Evolutionary conservation across 805 yeast genomes (phyloP).

Genomic region (Kodamaea hsintzibuensis): DNA sequence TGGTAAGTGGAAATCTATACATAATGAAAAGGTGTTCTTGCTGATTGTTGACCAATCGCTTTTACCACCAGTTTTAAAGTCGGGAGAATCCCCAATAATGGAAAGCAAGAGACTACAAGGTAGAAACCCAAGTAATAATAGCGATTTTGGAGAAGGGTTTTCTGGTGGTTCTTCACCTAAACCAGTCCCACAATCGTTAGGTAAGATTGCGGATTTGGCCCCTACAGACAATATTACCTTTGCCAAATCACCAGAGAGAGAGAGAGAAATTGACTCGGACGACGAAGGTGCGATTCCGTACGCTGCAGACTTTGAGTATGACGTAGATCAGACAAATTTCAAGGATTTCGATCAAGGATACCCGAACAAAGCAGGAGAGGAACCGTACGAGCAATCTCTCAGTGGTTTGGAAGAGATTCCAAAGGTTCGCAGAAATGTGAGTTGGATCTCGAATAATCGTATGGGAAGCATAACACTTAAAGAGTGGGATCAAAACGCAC

Average conservation of each 20-base stretch:
- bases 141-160: neutral
- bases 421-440: slow-evolving; percentile 9
- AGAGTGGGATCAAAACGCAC: slow-evolving; percentile 33
- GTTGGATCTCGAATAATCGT: slow-evolving; percentile 9
- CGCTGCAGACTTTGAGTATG: slow-evolving; percentile 24
- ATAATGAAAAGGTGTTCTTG: slow-evolving; percentile 30
- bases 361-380: slow-evolving; percentile 3
- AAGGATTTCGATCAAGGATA: slow-evolving; percentile 26
- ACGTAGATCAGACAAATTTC: slow-evolving; percentile 19
- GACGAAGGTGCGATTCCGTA: slow-evolving; percentile 19
- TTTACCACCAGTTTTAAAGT: slow-evolving; percentile 35
- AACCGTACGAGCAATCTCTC: slow-evolving; percentile 18
- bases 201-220: neutral
- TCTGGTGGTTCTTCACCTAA: neutral
- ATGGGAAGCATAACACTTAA: slow-evolving; percentile 26
- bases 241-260: neutral
- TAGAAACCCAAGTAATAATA: slow-evolving; percentile 2
- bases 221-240: neutral
- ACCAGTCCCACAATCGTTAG: neutral
- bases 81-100: slow-evolving; percentile 34
- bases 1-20: slow-evolving; percentile 8
- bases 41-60: slow-evolving; percentile 31
- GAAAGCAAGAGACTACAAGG: slow-evolving; percentile 20
- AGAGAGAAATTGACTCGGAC: neutral
- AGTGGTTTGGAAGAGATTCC: slow-evolving; percentile 32